Evolutionary conservation across 1,284 basidiomycete species (phyloP).

Genomic region (Coniophora puteana): DNA sequence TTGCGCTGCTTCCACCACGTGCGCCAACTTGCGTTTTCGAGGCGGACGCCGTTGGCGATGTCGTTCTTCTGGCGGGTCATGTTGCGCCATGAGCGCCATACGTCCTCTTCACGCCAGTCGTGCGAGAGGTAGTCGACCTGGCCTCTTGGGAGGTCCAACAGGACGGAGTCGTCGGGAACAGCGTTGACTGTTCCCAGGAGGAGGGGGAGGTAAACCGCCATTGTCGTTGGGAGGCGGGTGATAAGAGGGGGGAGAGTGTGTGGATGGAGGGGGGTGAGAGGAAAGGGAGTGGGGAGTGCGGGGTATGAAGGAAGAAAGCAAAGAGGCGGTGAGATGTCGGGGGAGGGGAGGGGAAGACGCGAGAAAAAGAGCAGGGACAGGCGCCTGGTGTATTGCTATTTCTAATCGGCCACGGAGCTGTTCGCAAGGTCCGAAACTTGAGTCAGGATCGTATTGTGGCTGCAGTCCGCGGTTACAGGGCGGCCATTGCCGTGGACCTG

Average conservation of each 20-base stretch:
- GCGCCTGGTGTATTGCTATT: too few relatives aligned
- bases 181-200: constrained; percentile 60
- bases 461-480: too few relatives aligned
- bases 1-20: constrained; percentile 99
- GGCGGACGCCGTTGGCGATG: constrained; percentile 90
- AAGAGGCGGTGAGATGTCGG: not conserved
- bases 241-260: not conserved
- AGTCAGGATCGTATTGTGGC: too few relatives aligned
- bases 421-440: too few relatives aligned
- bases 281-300: not conserved
- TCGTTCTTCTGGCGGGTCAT: constrained; percentile 99
- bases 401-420: too few relatives aligned
- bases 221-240: constrained; percentile 16
- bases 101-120: constrained; percentile 97
- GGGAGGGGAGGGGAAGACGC: constrained; percentile 1
- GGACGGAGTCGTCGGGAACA: constrained; percentile 62
- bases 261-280: constrained; percentile 3
- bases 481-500: too few relatives aligned
- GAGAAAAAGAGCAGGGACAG: too few relatives aligned
- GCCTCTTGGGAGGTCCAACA: constrained; percentile 61
- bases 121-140: constrained; percentile 89
- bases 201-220: constrained; percentile 69
- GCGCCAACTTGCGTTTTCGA: constrained; percentile 98
- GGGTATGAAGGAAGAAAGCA: not conserved
- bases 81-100: constrained; percentile 96